Base-by-base conservation (phyloP, 2,329 filamentous ascomycete species). In the Coniochaeta sp. region DNA sequence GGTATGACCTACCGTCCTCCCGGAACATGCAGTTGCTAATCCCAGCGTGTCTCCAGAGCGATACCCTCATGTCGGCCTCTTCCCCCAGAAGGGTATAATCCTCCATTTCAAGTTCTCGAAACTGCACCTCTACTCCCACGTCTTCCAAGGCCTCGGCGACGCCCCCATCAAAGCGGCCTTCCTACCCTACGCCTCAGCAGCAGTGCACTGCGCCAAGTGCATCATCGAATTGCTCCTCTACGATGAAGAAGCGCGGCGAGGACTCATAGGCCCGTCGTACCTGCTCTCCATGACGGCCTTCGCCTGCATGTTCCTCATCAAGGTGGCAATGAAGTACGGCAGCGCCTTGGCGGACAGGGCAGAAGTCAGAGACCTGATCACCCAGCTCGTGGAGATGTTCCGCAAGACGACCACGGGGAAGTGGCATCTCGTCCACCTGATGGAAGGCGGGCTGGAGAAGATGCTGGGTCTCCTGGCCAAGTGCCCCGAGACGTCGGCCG, bases 271-370 rank as follows among this genome's bases (percentile, higher is more conserved):
- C 1, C 75, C 76, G 1, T 72, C 73, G 3, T 78, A 77, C 48
- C 67, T 77, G 40, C 72, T 76, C 52, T 74, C 72, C 42, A 79
- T 78, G 76, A 76, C 74, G 0, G 74, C 72, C 0, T 78, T 78
- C 52, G 74, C 76, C 1, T 77, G 73, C 57, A 73, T 77, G 57
- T 78, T 79, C 53, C 65, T 78, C 1, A 67, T 76, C 31, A 76
- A 77, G 54, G 63, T 77, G 1, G 67, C 73, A 1, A 66, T 69
- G 22, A 74, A 72, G 26, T 69, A 73, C 55, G 59, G 63, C 0
- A 35, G 31, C 66, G 65, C 6, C 64, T 63, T 73, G 2, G 66
- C 74, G 12, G 65, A 72, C 13, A 61, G 65, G 3, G 57, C 60
- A 1, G 57, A 64, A 1, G 71, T 74, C 1, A 60, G 64, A 24